Conservation (phyloP, 2,329 filamentous ascomycete genomes). For the Metarhizium anisopliae region DNA sequence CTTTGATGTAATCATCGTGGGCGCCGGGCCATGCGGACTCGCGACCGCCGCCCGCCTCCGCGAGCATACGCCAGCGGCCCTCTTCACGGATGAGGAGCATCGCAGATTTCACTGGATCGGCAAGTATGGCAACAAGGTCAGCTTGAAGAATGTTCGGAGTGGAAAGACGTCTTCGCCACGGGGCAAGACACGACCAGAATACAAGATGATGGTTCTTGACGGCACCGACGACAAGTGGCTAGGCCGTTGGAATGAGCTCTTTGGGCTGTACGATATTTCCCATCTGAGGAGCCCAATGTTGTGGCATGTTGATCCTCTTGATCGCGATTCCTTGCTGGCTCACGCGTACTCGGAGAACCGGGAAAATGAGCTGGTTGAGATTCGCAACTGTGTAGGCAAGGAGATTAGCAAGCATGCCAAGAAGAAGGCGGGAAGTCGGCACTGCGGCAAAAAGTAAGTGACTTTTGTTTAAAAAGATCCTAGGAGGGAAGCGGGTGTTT, state of each 20-base stretch:
- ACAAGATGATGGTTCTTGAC: constrained; percentile 57
- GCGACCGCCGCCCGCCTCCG: constrained; percentile 63
- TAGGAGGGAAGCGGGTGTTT: neutral
- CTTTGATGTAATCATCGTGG: constrained; percentile 63
- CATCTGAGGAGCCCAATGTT: constrained; percentile 74
- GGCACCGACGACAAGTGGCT: constrained; percentile 57
- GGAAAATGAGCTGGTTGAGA: constrained; percentile 58
- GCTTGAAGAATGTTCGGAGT: constrained; percentile 38
- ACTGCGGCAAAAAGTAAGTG: constrained; percentile 34
- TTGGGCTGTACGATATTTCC: constrained; percentile 58
- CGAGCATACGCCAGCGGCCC: constrained; percentile 64
- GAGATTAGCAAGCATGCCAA: constrained; percentile 73
- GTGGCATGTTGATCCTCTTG: constrained; percentile 69
- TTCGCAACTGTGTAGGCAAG: constrained; percentile 66
- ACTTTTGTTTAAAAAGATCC: no score
- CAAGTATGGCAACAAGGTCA: constrained; percentile 52
- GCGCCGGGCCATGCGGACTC: constrained; percentile 67
- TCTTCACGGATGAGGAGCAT: constrained; percentile 79
- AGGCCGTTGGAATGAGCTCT: constrained; percentile 60
- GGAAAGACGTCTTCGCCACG: constrained; percentile 17
- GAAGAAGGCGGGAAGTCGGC: constrained; percentile 42
- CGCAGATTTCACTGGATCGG: constrained; percentile 72
- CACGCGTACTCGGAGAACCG: constrained; percentile 54
- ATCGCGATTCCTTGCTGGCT: constrained; percentile 64
- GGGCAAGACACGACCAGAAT: constrained; percentile 13